These are phyloP conservation scores for Magnusiomyces suaveolens DNA, from an alignment of 1,139 yeast genomes.

Conservation along the genomic window DNA sequence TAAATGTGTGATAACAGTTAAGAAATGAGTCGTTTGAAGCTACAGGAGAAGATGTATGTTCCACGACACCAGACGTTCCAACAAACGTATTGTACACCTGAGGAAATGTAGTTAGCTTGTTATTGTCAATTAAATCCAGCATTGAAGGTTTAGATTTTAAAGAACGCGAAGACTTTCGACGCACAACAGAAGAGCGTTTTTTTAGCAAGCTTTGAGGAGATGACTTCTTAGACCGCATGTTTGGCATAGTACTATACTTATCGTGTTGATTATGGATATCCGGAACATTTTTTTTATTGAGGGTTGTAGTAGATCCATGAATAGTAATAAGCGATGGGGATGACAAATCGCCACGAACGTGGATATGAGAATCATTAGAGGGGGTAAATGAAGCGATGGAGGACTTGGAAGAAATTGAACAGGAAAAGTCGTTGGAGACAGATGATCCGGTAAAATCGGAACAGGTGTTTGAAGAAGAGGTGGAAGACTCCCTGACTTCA, in stretches of 20 bases:
- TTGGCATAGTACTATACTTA: background rate
- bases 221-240: background rate
- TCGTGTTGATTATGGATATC: background rate
- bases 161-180: constrained; percentile 2
- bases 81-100: constrained; percentile 10
- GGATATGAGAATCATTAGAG: background rate
- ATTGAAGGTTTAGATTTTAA: background rate
- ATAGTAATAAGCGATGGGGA: background rate
- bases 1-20: background rate
- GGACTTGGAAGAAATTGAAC: background rate
- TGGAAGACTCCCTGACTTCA: background rate
- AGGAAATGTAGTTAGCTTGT: constrained; percentile 10
- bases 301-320: background rate
- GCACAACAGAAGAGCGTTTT: background rate
- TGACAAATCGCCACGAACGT: background rate
- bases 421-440: background rate
- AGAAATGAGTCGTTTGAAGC: background rate
- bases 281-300: background rate
- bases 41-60: constrained; percentile 1
- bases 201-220: background rate
- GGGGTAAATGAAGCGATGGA: background rate
- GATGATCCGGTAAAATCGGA: background rate
- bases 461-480: background rate
- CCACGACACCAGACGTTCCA: constrained; percentile 1
- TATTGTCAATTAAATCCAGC: constrained; percentile 8